A percentile compares a stretch with the other conserved stretches of the same genome.
phyloP scores from a whole-genome alignment of 208 protist genomes.

The Plasmodiophora brassicae region DNA sequence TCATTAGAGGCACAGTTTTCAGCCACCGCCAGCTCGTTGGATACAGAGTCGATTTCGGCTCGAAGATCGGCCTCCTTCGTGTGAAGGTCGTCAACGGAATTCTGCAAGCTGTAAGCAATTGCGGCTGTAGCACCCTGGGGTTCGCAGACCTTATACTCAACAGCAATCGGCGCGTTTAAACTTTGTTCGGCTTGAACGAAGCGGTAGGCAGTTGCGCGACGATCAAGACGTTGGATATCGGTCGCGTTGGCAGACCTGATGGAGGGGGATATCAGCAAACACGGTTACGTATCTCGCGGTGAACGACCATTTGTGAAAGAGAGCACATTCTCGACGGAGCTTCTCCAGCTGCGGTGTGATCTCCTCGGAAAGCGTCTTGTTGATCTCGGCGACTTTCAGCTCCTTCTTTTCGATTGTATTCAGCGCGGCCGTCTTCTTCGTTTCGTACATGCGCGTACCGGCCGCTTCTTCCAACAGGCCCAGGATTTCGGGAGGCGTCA shows the following conservation, averaged over 20 bases:
- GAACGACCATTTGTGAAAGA: not conserved
- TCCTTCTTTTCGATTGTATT: slow-evolving; percentile 97
- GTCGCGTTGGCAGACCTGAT: slow-evolving; percentile 42
- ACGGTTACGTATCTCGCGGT: not conserved
- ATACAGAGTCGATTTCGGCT: not conserved
- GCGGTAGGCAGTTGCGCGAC: slow-evolving; percentile 59
- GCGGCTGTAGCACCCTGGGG: no score
- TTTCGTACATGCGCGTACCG: slow-evolving; percentile 98
- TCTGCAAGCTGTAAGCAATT: no score
- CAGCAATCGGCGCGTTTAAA: no score
- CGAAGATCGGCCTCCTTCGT: not conserved
- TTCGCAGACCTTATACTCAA: no score
- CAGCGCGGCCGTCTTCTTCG: slow-evolving; percentile 87
- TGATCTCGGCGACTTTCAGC: slow-evolving; percentile 78
- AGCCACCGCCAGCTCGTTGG: not conserved
- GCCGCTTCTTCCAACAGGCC: slow-evolving; percentile 98
- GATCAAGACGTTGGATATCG: slow-evolving; percentile 61
- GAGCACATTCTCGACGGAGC: slow-evolving; percentile 61
- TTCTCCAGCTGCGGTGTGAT: slow-evolving; percentile 78
- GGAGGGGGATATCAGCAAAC: not conserved
- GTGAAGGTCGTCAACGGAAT: not conserved
- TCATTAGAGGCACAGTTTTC: not conserved
- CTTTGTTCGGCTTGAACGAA: not conserved
- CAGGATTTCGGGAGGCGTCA: slow-evolving; percentile 97
- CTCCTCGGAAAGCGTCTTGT: slow-evolving; percentile 71